These are phyloP conservation scores for Phylloporus scabripes DNA, from an alignment of 768 basidiomycete species.

Conservation along the genomic window DNA sequence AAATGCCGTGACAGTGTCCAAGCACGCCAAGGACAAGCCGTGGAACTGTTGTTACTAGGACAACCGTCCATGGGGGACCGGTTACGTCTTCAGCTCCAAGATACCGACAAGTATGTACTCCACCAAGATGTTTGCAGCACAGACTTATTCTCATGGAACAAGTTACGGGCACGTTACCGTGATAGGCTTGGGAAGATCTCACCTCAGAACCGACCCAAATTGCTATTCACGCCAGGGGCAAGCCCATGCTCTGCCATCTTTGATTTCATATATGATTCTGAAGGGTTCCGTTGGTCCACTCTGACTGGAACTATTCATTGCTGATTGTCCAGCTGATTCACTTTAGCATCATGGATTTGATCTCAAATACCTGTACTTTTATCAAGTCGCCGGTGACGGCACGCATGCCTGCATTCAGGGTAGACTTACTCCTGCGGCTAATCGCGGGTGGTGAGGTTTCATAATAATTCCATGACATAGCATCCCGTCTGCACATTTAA, in stretches of 20 bases:
- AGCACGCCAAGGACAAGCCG: neutral
- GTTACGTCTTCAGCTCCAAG: neutral
- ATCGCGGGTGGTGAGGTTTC: neutral
- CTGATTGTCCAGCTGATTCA: neutral
- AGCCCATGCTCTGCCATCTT: too few species aligned
- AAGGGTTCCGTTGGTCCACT: neutral
- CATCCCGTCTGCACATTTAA: slow-evolving; percentile 3
- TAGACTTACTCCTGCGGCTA: too few species aligned
- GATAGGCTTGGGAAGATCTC: neutral
- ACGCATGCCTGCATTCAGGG: neutral
- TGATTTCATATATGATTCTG: neutral
- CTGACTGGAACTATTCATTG: too few species aligned
- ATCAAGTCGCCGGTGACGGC: neutral
- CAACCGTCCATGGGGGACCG: neutral
- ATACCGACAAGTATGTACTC: neutral
- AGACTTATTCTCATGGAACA: neutral
- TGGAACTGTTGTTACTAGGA: neutral
- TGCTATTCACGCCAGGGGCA: neutral
- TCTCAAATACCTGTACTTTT: neutral
- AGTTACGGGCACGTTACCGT: neutral
- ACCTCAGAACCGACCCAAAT: neutral
- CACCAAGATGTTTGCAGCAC: neutral
- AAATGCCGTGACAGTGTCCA: neutral
- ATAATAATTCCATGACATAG: neutral
- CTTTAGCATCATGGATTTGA: neutral